A percentile compares a stretch with the other conserved stretches of the same genome.
phyloP scores from a whole-genome alignment of 2,329 filamentous ascomycete genomes.

The Penicillium fuscoglaucum region DNA sequence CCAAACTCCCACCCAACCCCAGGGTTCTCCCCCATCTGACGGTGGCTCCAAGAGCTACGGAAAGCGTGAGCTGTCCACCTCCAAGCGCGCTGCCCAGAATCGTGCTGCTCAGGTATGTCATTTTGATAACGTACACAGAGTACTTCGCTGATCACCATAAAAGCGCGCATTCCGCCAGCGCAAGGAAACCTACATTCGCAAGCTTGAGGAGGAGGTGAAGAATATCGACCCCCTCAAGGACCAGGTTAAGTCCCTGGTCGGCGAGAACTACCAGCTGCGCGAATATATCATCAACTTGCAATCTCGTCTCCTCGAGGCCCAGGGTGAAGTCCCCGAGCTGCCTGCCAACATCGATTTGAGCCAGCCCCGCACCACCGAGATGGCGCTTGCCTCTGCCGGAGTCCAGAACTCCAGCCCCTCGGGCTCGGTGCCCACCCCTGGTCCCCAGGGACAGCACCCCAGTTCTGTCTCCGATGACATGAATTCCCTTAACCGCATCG shows the following conservation, averaged over 20 bases:
- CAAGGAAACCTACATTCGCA: constrained; percentile 98
- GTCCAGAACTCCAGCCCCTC: constrained; percentile 22
- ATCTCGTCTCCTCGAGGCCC: constrained; percentile 76
- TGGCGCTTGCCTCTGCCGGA: constrained; percentile 32
- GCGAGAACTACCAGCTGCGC: constrained; percentile 85
- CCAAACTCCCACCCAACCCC: constrained; percentile 35
- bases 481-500: constrained; percentile 46
- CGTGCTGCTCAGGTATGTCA: constrained; percentile 84
- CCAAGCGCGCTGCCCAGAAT: constrained; percentile 95
- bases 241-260: constrained; percentile 75
- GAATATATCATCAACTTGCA: constrained; percentile 93
- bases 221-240: constrained; percentile 75
- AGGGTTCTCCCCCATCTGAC: constrained; percentile 28
- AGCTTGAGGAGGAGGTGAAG: constrained; percentile 89
- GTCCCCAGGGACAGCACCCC: constrained; percentile 31
- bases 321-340: constrained; percentile 80
- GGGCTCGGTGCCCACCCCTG: constrained; percentile 22
- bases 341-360: constrained; percentile 75
- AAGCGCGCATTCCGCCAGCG: constrained; percentile 95
- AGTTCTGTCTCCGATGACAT: constrained; percentile 38
- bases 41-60: constrained; percentile 68
- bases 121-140: not conserved
- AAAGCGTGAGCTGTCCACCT: constrained; percentile 89
- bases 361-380: constrained; percentile 49
- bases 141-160: constrained; percentile 17